phyloP scores from a whole-genome alignment of 495 filamentous ascomycete genomes.

The Aspergillus bridgeri region DNA sequence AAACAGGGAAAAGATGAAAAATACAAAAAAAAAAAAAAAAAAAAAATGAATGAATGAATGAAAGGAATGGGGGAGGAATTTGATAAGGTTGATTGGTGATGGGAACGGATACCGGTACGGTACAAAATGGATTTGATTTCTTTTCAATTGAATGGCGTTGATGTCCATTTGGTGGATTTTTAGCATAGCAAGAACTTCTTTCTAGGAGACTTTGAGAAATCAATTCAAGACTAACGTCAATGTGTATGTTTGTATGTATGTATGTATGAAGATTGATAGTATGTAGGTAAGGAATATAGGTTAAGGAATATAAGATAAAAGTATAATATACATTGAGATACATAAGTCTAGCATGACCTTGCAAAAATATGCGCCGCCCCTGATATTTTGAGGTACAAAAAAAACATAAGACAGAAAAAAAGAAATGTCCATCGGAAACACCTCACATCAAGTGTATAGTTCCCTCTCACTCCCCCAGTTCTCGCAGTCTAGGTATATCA shows the following conservation, averaged over 20 bases:
- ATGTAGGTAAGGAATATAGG: no score
- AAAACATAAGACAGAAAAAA: conserved; percentile 13
- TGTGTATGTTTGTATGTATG: no score
- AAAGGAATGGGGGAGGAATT: neutral
- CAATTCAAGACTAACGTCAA: no score
- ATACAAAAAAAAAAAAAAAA: neutral
- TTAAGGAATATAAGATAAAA: no score
- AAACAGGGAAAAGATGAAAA: conserved; percentile 3
- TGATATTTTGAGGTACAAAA: conserved; percentile 31
- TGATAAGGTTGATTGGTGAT: no score
- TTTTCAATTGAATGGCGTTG: no score
- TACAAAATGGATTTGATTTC: neutral
- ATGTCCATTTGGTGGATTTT: no score
- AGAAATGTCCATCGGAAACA: conserved; percentile 23
- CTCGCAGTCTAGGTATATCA: conserved; percentile 18
- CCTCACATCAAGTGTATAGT: conserved; percentile 23
- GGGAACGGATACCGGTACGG: no score
- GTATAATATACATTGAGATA: conserved; percentile 42
- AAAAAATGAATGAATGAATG: neutral
- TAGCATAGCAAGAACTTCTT: no score
- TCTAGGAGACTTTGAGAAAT: neutral
- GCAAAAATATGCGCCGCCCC: conserved; percentile 36
- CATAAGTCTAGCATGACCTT: conserved; percentile 30
- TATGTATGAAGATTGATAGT: conserved; percentile 19
- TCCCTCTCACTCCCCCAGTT: conserved; percentile 1